Evolutionary conservation across 371 early-diverging fungal species (phyloP).

Genomic region (Lichtheimia ramosa): DNA sequence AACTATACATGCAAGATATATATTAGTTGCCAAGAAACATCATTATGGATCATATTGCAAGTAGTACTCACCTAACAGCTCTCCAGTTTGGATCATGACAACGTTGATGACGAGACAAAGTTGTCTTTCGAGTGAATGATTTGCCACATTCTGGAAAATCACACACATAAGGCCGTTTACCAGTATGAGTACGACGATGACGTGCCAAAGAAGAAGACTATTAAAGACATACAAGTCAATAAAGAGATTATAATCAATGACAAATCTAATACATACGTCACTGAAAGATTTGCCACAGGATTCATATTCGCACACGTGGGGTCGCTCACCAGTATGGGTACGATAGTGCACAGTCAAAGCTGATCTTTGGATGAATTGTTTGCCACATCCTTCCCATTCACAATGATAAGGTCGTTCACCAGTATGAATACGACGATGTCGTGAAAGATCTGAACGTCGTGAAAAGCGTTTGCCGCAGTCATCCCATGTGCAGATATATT

Average conservation of each 20-base stretch:
- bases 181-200: constrained; percentile 43
- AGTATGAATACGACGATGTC: constrained; percentile 75
- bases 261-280: constrained; percentile 46
- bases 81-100: constrained; percentile 31
- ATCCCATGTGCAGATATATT: constrained; percentile 63
- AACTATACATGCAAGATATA: neutral
- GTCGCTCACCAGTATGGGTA: constrained; percentile 78
- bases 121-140: constrained; percentile 64
- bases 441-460: constrained; percentile 76
- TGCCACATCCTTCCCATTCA: constrained; percentile 60
- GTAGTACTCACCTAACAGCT: constrained; percentile 14
- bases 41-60: neutral
- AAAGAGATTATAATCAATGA: neutral
- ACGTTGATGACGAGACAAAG: constrained; percentile 60
- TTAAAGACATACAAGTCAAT: neutral
- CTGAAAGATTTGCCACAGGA: constrained; percentile 62
- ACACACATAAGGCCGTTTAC: constrained; percentile 41
- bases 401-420: constrained; percentile 71
- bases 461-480: constrained; percentile 75
- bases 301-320: constrained; percentile 67
- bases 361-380: constrained; percentile 76
- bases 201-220: constrained; percentile 43
- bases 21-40: neutral
- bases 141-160: constrained; percentile 46
- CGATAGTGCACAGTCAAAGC: constrained; percentile 76